These are phyloP conservation scores for Calcarisporium arbuscula DNA, from an alignment of 2,329 filamentous ascomycete genomes.

Conservation along the genomic window DNA sequence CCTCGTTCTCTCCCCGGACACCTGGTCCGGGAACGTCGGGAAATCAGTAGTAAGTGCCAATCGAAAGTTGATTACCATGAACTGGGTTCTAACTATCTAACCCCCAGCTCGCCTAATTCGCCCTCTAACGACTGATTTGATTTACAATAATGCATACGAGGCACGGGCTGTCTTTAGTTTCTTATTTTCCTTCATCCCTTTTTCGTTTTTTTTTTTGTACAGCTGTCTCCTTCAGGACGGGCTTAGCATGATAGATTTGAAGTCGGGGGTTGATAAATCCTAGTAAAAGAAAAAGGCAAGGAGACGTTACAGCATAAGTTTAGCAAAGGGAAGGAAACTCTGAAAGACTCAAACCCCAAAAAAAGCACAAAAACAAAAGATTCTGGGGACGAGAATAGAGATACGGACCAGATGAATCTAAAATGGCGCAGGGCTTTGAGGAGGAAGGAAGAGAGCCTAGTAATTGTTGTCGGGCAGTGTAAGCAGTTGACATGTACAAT, in stretches of 20 bases:
- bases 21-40: conserved; percentile 37
- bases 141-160: conserved; percentile 27
- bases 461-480: no score
- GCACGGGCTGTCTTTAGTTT: conserved; percentile 22
- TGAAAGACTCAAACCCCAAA: conserved; percentile 7
- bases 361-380: conserved; percentile 3
- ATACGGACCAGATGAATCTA: no score
- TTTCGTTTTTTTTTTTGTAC: conserved; percentile 13
- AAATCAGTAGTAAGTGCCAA: conserved; percentile 33
- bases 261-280: conserved; percentile 1
- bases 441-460: no score
- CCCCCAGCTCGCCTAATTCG: conserved; percentile 36
- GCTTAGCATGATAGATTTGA: conserved; percentile 21
- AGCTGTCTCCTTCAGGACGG: conserved; percentile 1
- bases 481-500: conserved; percentile 13
- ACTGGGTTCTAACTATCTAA: neutral
- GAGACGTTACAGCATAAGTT: conserved; percentile 1
- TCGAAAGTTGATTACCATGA: no score
- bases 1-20: conserved; percentile 39
- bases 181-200: conserved; percentile 14
- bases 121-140: conserved; percentile 33
- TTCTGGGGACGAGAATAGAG: no score
- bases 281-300: conserved; percentile 8
- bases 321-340: conserved; percentile 3
- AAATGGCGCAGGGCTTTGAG: no score